Conservation (phyloP, 441 rosid genomes). For the Rhodomyrtus psidioides region DNA sequence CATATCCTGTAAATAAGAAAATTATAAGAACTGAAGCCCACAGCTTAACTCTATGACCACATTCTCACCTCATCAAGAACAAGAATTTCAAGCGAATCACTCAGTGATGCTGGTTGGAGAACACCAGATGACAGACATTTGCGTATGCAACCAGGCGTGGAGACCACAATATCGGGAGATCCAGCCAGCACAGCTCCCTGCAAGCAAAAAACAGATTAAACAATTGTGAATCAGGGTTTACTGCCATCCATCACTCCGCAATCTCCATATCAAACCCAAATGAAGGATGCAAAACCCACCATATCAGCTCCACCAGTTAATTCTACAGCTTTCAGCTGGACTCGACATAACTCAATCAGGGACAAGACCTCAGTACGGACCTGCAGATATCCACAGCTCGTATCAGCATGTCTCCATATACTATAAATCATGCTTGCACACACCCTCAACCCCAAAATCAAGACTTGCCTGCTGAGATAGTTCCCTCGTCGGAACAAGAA, state of each 20-base stretch:
- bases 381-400: constrained; percentile 15
- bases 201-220: neutral
- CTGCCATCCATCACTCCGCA: neutral
- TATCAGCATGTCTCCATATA: neutral
- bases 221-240: neutral
- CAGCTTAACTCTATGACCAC: neutral
- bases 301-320: constrained; percentile 60
- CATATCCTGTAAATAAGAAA: neutral
- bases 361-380: constrained; percentile 55
- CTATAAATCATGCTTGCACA: neutral
- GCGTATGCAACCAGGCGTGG: constrained; percentile 83
- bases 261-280: neutral
- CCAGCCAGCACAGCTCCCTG: constrained; percentile 77
- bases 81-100: constrained; percentile 68
- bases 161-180: constrained; percentile 63
- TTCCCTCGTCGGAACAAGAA: constrained; percentile 85
- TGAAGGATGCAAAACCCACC: constrained; percentile 33
- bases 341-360: constrained; percentile 69
- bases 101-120: constrained; percentile 44
- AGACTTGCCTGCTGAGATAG: constrained; percentile 63
- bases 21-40: neutral
- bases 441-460: neutral
- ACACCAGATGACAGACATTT: constrained; percentile 69
- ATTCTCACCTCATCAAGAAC: constrained; percentile 82
- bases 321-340: constrained; percentile 64